Evolutionary conservation across 306 rosid species (phyloP), one percentile per base, ranked within the genome.

Genomic region (Canavalia ensiformis): DNA sequence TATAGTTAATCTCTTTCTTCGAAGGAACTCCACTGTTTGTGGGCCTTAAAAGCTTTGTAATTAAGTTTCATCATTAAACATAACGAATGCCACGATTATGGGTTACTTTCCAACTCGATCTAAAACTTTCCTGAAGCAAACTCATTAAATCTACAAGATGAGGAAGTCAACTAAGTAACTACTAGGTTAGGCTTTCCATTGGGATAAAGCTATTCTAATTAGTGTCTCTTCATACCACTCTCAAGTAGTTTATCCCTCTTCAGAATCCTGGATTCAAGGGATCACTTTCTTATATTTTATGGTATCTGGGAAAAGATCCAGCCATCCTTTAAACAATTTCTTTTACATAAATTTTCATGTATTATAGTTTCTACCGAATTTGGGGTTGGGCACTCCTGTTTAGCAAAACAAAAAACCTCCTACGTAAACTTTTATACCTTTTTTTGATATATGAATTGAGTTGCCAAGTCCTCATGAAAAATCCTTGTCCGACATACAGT

Each of bases 191-290:
- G 49, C 67, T 69, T 86, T 82, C 50, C 13, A 51, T 50, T 54
- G 79, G 8, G 4, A 44, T 45, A 67, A 7, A 55, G 51, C 29
- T 44, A 44, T 68, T 18, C 18, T 30, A 74, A 76, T 82, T 31
- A 74, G 52, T 74, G 68, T 66, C 75, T 54, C 84, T 78, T 75
- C 76, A 79, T 3, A 77, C 73, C 49, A 74, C 68, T 60, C 62
- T 72, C 34, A 41, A 66, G 70, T 52, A 8, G 70, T 49, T 74
- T 74, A 68, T 52, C 54, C 52, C 54, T 55, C 80, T 8, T 67
- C 54, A 71, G 39, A 62, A 76, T 65, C 79, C 73, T 70, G 29
- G 74, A 60, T 75, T 76, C 28, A 57, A 29, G 81, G 82, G 82
- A 83, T 83, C 42, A 42, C 52, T 51, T 47, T 52, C 44, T 8